These are phyloP conservation scores for Penicillium italicum DNA, from an alignment of 2,329 filamentous ascomycete species.

Conservation along the genomic window DNA sequence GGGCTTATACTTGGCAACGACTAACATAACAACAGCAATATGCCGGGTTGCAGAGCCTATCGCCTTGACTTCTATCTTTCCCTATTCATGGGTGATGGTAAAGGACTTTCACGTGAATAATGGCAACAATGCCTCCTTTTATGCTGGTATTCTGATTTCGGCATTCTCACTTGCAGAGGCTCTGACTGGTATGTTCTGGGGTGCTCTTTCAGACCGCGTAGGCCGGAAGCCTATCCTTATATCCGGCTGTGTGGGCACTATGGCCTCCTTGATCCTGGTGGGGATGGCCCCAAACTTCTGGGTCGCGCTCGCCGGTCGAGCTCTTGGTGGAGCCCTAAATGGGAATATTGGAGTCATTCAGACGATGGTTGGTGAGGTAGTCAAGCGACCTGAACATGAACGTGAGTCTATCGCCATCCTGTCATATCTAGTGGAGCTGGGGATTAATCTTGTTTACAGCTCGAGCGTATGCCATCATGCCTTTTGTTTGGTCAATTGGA, in stretches of 20 bases:
- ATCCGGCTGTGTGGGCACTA: conserved; percentile 75
- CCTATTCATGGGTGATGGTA: conserved; percentile 82
- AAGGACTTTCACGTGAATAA: conserved; percentile 70
- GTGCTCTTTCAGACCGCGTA: conserved; percentile 72
- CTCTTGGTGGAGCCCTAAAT: conserved; percentile 77
- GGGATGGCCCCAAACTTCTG: conserved; percentile 81
- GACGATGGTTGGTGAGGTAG: conserved; percentile 87
- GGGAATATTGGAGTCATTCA: conserved; percentile 89
- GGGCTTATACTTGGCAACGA: neutral
- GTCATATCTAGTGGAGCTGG: neutral
- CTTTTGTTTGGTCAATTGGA: conserved; percentile 88
- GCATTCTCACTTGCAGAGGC: conserved; percentile 81
- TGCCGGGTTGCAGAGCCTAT: conserved; percentile 91
- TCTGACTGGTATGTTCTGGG: conserved; percentile 84
- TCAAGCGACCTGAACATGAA: conserved; percentile 79
- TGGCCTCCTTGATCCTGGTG: conserved; percentile 76
- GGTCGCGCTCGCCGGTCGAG: conserved; percentile 72
- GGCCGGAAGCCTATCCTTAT: conserved; percentile 83
- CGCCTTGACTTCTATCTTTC: conserved; percentile 87
- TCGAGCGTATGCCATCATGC: conserved; percentile 85
- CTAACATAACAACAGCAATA: conserved; percentile 59
- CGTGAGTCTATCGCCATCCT: conserved; percentile 53
- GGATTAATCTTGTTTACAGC: conserved; percentile 47
- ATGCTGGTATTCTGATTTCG: conserved; percentile 82
- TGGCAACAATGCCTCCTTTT: conserved; percentile 75